Base-by-base conservation (phyloP, 2,329 filamentous ascomycete genomes). In the Botrytis medusae region DNA sequence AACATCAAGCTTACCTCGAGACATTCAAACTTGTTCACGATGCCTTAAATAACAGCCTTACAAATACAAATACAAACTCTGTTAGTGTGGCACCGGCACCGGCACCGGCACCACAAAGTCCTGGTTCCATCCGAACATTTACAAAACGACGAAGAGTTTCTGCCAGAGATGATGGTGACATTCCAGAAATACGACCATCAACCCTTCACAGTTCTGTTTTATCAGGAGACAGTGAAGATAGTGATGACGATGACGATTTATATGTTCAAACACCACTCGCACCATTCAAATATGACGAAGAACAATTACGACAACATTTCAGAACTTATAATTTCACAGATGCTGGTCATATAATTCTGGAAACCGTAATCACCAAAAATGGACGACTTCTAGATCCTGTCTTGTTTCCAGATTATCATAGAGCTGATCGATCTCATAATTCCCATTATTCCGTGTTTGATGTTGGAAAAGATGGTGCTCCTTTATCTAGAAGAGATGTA, bases 241-340 rank as follows among this genome's bases (percentile, higher is more conserved):
- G 81, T 37, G 82, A 83, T 44, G 79, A 82, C 42, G 81, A 83
- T 72, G 81, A 82, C 46, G 77, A 79, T 16, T 76, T 82, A 25
- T 84, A 82, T 75, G 83, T 84, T 7, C 83, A 84, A 74, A 78
- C 78, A 25, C 79, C 82, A 25, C 77, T 87, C 32, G 80, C 82
- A 3, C 74, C 81, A 0, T 81, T 82, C 59, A 81, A 78, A 7
- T 84, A 83, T 74, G 81, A 84, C 61, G 82, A 85, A 69, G 84
- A 85, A 71, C 81, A 83, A 75, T 76, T 87, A 29, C 81, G 84
- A 32, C 78, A 83, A 12, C 85, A 87, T 77, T 75, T 86, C 59
- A 83, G 81, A 74, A 82, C 76, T 25, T 82, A 86, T 74, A 74
- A 80, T 32, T 86, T 84, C 82, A 81, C 82, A 63, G 79, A 83